Conservation (phyloP, 495 filamentous ascomycete species). For the Trichocladium antarcticum region DNA sequence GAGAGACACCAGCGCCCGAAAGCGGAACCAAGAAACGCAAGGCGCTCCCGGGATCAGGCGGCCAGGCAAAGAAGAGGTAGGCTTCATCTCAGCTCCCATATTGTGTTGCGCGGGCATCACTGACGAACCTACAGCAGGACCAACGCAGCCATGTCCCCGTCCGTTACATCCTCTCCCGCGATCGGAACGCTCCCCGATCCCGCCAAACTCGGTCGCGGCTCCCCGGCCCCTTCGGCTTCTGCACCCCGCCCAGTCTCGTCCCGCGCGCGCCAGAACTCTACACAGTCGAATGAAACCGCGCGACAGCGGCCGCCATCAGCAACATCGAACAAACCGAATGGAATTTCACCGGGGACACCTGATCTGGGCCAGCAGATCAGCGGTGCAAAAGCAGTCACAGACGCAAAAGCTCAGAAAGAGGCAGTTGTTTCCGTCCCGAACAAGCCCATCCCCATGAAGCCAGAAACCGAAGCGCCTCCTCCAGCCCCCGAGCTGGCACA, state of each 20-base stretch:
- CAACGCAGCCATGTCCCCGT: conserved; percentile 49
- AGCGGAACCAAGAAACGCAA: conserved; percentile 52
- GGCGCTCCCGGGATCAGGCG: conserved; percentile 50
- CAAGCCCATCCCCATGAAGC: conserved; percentile 11
- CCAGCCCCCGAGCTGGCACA: conserved; percentile 13
- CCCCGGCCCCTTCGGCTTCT: conserved; percentile 31
- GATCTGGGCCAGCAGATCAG: conserved; percentile 18
- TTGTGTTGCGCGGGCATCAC: neutral
- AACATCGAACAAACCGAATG: conserved; percentile 40
- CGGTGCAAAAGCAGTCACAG: conserved; percentile 25
- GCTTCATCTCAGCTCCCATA: conserved; percentile 12
- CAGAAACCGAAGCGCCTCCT: conserved; percentile 15
- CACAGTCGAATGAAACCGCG: conserved; percentile 41
- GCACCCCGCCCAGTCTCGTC: conserved; percentile 49
- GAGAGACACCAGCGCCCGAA: conserved; percentile 53
- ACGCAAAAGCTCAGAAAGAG: conserved; percentile 29
- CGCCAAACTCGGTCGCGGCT: conserved; percentile 30
- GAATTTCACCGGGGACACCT: conserved; percentile 16
- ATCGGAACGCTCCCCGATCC: conserved; percentile 48
- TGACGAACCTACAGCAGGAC: conserved; percentile 20
- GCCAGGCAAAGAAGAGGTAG: conserved; percentile 61
- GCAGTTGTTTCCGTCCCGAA: conserved; percentile 3
- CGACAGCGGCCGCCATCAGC: conserved; percentile 51
- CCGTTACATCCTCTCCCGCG: conserved; percentile 61
- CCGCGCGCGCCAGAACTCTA: conserved; percentile 58